A percentile compares a stretch with the other conserved stretches of the same genome.
phyloP scores from a whole-genome alignment of 2,329 filamentous ascomycete species.

The Biscogniauxia marginata region DNA sequence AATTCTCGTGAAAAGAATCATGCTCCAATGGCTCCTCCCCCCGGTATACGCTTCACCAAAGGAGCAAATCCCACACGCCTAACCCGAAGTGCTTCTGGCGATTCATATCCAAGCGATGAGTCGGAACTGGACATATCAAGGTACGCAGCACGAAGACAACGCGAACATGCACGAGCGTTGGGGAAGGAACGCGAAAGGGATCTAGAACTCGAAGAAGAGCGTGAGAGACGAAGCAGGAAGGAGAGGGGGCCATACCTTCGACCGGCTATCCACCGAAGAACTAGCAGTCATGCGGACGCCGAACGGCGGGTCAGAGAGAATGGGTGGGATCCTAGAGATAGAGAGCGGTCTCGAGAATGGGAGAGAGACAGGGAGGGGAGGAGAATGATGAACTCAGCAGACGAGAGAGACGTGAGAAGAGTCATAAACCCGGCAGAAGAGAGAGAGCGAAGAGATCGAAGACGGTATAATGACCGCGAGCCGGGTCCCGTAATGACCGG shows the following conservation, averaged over 20 bases:
- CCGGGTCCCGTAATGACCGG: conserved; percentile 22
- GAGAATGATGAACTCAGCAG: background rate
- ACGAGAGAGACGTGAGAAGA: conserved; percentile 30
- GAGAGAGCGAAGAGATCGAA: conserved; percentile 27
- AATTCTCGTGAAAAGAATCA: conserved; percentile 29
- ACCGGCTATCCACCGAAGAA: conserved; percentile 25
- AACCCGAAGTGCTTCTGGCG: conserved; percentile 29
- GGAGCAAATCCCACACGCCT: conserved; percentile 22
- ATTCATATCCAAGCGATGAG: conserved; percentile 28
- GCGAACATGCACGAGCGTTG: conserved; percentile 22
- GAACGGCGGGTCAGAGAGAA: conserved; percentile 27
- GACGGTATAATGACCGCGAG: conserved; percentile 25
- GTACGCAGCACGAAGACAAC: conserved; percentile 23
- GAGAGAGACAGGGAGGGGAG: conserved; percentile 1
- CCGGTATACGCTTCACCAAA: conserved; percentile 23
- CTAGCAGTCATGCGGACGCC: conserved; percentile 32
- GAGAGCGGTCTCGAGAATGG: conserved; percentile 27
- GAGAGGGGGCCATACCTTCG: conserved; percentile 27
- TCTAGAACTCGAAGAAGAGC: conserved; percentile 26
- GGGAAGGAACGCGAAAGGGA: conserved; percentile 25
- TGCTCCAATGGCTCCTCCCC: conserved; percentile 4
- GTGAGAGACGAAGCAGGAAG: conserved; percentile 25
- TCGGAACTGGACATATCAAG: conserved; percentile 26
- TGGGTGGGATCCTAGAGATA: conserved; percentile 25
- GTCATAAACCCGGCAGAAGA: conserved; percentile 27